A percentile compares a stretch with the other conserved stretches of the same genome.
Conservation (phyloP, 352 stramenopile species). For the Globisporangium solare region DNA sequence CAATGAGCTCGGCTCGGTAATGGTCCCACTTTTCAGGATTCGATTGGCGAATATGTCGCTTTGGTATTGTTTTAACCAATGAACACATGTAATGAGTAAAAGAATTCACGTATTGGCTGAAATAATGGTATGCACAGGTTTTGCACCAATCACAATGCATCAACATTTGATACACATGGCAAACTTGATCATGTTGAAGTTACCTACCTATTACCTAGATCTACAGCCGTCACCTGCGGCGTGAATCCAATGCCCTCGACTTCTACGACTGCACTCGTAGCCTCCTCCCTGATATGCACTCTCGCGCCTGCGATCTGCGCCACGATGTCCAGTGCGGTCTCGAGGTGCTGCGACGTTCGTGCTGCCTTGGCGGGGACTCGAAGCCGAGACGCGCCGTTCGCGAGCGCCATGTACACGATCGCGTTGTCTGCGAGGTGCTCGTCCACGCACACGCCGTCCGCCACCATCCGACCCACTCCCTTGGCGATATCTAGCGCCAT, state of each 20-base stretch:
- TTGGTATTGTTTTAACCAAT: no score
- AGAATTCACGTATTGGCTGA: no score
- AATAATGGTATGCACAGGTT: no score
- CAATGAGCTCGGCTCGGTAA: no score
- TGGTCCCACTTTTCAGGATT: no score
- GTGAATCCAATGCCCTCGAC: constrained; percentile 38
- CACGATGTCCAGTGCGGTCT: constrained; percentile 46
- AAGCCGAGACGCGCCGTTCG: constrained; percentile 39
- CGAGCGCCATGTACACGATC: constrained; percentile 67
- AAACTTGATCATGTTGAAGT: background rate
- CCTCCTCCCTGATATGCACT: constrained; percentile 35
- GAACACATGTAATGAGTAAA: no score
- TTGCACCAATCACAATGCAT: no score
- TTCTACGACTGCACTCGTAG: constrained; percentile 32
- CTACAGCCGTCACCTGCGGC: background rate
- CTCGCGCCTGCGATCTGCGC: constrained; percentile 33
- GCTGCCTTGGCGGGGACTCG: constrained; percentile 40
- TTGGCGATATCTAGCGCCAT: constrained; percentile 24
- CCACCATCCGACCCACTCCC: constrained; percentile 22
- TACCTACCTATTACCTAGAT: background rate
- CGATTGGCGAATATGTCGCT: no score
- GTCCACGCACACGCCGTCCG: constrained; percentile 54
- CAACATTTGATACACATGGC: no score
- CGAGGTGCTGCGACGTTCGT: constrained; percentile 45
- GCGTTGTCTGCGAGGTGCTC: constrained; percentile 71